Evolutionary conservation across 2,329 filamentous ascomycete species (phyloP), one percentile per base, ranked within the genome.

Genomic region (Delphinella strobiligena): DNA sequence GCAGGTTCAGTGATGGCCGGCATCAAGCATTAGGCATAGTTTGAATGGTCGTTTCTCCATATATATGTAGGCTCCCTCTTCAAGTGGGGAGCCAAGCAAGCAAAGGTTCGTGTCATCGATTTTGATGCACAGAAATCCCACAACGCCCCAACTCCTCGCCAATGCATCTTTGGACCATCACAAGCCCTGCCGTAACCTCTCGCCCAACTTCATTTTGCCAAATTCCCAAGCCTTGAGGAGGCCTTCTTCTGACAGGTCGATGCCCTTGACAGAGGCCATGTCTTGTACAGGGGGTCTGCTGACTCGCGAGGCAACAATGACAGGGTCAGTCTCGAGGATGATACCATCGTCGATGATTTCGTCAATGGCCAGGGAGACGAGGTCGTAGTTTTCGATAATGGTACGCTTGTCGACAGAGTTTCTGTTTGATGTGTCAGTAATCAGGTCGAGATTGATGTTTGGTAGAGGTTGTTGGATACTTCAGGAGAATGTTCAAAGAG

Each of bases 361-460:
- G 62, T 98, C 91, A 48, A 98, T 84, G 33, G 88, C 85, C 39
- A 98, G 76, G 11, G 87, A 83, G 46, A 95, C 84, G 16, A 96
- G 75, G 63, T 96, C 91, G 70, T 96, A 98, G 74, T 96, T 96
- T 66, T 98, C 91, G 56, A 96, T 81, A 50, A 96, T 87, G 42
- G 91, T 96, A 50, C 91, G 81, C 74, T 95, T 95, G 69, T 98
- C 91, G 37, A 93, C 88, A 24, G 86, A 86, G 73, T 93, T 89
- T 64, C 86, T 94, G 42, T 12, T 50, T 32, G 19, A 10, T 12
- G 14, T 31, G 40, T 52, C 30, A 54, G 51, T 24, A 34, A 18
- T 10, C 15, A 11, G 16, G 7, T n/a, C 29, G 8, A 10, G 5
- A 4, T n/a, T 30, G 8, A 14, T 19, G 3, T 16, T 31, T 31